Conservation (phyloP, 2,329 filamentous ascomycete genomes). For the Rutstroemia sp. region DNA sequence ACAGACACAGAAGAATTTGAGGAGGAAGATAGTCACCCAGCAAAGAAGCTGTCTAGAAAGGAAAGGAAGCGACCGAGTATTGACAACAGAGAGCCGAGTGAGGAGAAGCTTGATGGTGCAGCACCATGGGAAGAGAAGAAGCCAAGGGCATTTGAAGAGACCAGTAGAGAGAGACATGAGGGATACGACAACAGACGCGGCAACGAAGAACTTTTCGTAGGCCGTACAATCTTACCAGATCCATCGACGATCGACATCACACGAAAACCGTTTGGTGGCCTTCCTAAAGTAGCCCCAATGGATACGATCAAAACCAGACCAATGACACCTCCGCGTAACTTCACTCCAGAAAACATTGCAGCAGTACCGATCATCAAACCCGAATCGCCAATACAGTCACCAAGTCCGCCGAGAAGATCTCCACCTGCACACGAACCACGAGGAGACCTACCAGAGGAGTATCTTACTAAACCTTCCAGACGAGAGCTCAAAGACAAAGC, state of each 20-base stretch:
- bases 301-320: not conserved
- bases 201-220: slow-evolving; percentile 30
- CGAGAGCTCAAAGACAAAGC: slow-evolving; percentile 14
- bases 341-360: not conserved
- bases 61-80: slow-evolving; percentile 33
- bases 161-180: not conserved
- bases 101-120: slow-evolving; percentile 40
- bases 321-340: not conserved
- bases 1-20: slow-evolving; percentile 20
- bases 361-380: not conserved
- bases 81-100: slow-evolving; percentile 34
- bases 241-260: slow-evolving; percentile 8
- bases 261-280: slow-evolving; percentile 9
- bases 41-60: slow-evolving; percentile 31
- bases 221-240: slow-evolving; percentile 15
- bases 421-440: slow-evolving; percentile 2
- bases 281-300: not conserved
- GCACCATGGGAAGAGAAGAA: slow-evolving; percentile 39
- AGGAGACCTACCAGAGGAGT: slow-evolving; percentile 10
- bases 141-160: slow-evolving; percentile 26
- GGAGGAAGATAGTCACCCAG: slow-evolving; percentile 31
- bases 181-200: slow-evolving; percentile 17
- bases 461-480: slow-evolving; percentile 11
- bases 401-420: not conserved
- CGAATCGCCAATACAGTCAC: not conserved